Conservation (phyloP, 768 basidiomycete species). For the Rhodocollybia butyracea region DNA sequence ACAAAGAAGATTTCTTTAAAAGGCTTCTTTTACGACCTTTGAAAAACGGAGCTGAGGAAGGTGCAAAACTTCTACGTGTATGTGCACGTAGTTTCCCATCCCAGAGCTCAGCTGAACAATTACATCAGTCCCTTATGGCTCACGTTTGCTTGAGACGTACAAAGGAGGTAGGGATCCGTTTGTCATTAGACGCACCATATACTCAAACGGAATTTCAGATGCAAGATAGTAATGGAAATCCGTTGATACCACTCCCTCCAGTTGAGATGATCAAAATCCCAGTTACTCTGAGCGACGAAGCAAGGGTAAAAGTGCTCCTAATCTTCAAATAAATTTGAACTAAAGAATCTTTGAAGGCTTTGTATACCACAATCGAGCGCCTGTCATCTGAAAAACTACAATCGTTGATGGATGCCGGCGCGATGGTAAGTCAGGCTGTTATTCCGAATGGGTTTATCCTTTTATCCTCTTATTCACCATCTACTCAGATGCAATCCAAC, state of each 20-base stretch:
- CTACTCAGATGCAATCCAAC: slow-evolving; percentile 56
- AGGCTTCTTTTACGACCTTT: slow-evolving; percentile 75
- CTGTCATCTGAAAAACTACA: slow-evolving; percentile 63
- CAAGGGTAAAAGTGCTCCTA: slow-evolving; percentile 44
- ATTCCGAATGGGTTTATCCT: not conserved
- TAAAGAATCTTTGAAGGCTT: slow-evolving; percentile 29
- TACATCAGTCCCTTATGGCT: slow-evolving; percentile 59
- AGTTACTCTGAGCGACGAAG: slow-evolving; percentile 61
- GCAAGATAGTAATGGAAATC: slow-evolving; percentile 75
- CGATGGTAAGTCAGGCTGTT: slow-evolving; percentile 34
- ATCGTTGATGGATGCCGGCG: slow-evolving; percentile 43
- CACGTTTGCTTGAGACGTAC: slow-evolving; percentile 79
- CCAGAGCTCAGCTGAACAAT: not conserved
- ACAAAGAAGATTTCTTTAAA: slow-evolving; percentile 81
- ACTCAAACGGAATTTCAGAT: slow-evolving; percentile 45
- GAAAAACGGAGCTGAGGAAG: slow-evolving; percentile 62
- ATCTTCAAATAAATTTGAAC: not conserved
- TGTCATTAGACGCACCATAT: not conserved
- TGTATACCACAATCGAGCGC: slow-evolving; percentile 70
- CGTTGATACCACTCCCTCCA: slow-evolving; percentile 73
- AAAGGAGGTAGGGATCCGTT: slow-evolving; percentile 55
- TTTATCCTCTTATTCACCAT: not conserved
- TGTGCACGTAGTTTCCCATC: slow-evolving; percentile 15
- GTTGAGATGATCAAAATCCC: slow-evolving; percentile 77
- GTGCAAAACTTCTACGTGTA: slow-evolving; percentile 71